These are phyloP conservation scores for Passalora sequoiae DNA, from an alignment of 2,329 filamentous ascomycete genomes.

Conservation along the genomic window DNA sequence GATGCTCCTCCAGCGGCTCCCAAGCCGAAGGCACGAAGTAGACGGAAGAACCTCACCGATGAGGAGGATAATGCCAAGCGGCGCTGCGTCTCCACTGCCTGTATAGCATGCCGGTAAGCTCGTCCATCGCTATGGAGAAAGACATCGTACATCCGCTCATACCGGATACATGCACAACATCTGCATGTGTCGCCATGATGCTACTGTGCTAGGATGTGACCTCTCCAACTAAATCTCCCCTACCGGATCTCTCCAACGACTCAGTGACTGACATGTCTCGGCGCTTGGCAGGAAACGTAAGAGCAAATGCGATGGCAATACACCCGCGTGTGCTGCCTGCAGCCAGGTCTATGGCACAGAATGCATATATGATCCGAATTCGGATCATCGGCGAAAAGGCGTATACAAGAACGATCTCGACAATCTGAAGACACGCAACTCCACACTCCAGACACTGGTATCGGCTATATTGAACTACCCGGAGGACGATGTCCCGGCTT, in stretches of 20 bases:
- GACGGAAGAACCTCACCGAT: conserved; percentile 21
- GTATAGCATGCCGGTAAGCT: conserved; percentile 31
- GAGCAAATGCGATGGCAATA: conserved; percentile 72
- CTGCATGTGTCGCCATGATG: background rate
- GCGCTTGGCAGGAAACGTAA: conserved; percentile 31
- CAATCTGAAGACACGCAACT: conserved; percentile 76
- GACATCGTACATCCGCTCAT: background rate
- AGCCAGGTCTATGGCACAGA: conserved; percentile 85
- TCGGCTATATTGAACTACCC: conserved; percentile 87
- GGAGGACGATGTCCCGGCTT: conserved; percentile 74
- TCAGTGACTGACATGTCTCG: conserved; percentile 10
- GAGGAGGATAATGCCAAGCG: conserved; percentile 41
- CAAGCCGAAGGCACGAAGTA: conserved; percentile 24
- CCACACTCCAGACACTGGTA: conserved; percentile 85
- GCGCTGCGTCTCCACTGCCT: conserved; percentile 37
- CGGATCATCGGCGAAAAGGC: conserved; percentile 91
- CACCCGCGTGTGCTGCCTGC: conserved; percentile 82
- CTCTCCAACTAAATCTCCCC: no score
- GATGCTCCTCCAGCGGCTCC: background rate
- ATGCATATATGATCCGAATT: conserved; percentile 93
- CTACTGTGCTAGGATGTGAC: background rate
- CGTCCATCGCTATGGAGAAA: no score
- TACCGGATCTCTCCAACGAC: background rate
- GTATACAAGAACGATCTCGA: conserved; percentile 94
- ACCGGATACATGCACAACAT: background rate